These are phyloP conservation scores for Zygotorulaspora chibaensis DNA, from an alignment of 805 yeast species.

Conservation along the genomic window DNA sequence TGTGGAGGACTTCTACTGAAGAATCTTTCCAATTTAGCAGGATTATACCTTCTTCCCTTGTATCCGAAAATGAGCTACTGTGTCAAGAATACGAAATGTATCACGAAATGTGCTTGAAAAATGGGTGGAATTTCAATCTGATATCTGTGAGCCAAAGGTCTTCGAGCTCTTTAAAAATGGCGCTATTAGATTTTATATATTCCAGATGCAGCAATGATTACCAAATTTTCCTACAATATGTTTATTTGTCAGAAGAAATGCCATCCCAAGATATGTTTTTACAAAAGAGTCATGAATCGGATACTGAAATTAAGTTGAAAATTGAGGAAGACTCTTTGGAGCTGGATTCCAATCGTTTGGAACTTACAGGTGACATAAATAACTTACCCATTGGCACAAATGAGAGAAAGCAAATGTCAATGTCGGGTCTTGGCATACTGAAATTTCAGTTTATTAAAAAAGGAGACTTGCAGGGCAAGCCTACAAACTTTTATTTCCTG, in stretches of 20 bases:
- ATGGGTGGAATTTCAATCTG: conserved; percentile 23
- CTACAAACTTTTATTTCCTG: conserved; percentile 24
- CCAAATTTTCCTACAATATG: conserved; percentile 23
- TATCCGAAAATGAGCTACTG: conserved; percentile 21
- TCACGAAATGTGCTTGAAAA: conserved; percentile 27
- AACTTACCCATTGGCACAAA: conserved; percentile 8
- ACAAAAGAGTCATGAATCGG: conserved; percentile 7
- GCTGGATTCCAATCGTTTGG: conserved; percentile 17
- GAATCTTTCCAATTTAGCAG: conserved; percentile 18
- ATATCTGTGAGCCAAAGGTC: conserved; percentile 22
- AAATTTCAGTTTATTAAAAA: conserved; percentile 18
- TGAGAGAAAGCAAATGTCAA: conserved; percentile 1
- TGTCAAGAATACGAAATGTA: conserved; percentile 27
- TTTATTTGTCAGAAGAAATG: conserved; percentile 27
- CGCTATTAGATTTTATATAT: conserved; percentile 18
- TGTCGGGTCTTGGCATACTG: conserved; percentile 20
- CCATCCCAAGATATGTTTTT: conserved; percentile 24
- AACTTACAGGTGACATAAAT: conserved; percentile 11
- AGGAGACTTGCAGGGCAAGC: not conserved
- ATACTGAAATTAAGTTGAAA: conserved; percentile 20
- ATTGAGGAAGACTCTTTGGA: conserved; percentile 25
- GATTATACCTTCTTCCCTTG: conserved; percentile 21
- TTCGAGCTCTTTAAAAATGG: conserved; percentile 15
- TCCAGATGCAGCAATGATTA: conserved; percentile 15
- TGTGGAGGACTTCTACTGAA: not conserved